phyloP scores from a whole-genome alignment of 163 green algal species.

The Chloromonas sp. region DNA sequence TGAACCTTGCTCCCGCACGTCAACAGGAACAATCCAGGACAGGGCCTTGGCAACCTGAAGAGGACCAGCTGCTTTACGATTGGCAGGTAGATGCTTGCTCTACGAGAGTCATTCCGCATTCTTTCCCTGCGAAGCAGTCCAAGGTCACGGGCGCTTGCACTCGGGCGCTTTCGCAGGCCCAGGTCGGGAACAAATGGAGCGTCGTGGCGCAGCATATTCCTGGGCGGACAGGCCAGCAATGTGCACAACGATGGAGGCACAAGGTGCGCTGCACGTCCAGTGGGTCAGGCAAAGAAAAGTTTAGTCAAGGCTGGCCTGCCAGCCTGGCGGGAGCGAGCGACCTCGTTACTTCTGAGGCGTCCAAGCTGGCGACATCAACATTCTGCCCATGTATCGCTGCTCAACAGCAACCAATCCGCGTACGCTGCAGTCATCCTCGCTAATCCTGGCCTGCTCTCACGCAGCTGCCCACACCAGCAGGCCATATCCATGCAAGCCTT shows the following conservation, averaged over 20 bases:
- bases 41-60: background rate
- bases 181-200: constrained; percentile 75
- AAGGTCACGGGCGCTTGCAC: too few relatives aligned
- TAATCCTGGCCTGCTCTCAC: too few relatives aligned
- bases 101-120: too few relatives aligned
- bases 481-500: too few relatives aligned
- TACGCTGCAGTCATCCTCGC: too few relatives aligned
- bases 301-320: background rate
- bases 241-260: constrained; percentile 85
- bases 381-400: too few relatives aligned
- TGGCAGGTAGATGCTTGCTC: background rate
- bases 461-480: too few relatives aligned
- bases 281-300: background rate
- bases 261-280: constrained; percentile 42
- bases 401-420: too few relatives aligned
- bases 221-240: constrained; percentile 79
- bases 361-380: too few relatives aligned
- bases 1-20: background rate
- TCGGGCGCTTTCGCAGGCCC: constrained; percentile 30
- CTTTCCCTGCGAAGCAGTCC: too few relatives aligned
- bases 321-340: too few relatives aligned
- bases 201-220: constrained; percentile 71
- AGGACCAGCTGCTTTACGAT: background rate
- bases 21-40: background rate
- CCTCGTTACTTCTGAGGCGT: too few relatives aligned